Percentiles rank a stretch among this genome's conserved stretches.
These are phyloP conservation scores for Suillus bovinus DNA, from an alignment of 768 basidiomycete genomes.

Conservation along the genomic window DNA sequence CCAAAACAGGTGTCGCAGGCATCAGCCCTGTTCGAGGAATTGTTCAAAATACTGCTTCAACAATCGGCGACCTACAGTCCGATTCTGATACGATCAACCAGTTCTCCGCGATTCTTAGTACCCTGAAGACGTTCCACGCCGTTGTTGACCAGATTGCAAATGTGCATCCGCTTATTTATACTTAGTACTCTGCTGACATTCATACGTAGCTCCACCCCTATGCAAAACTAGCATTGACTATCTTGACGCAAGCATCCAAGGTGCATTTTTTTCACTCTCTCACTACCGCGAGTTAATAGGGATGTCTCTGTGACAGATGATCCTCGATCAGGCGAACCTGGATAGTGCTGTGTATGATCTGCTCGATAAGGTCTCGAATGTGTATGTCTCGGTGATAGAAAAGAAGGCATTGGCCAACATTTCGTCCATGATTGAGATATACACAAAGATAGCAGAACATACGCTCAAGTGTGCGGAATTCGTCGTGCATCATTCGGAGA, in stretches of 20 bases:
- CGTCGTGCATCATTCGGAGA: slow-evolving; percentile 26
- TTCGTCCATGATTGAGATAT: neutral
- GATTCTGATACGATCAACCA: neutral
- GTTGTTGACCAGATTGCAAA: neutral
- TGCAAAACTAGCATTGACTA: neutral
- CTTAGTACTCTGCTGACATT: neutral
- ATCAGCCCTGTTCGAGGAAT: neutral
- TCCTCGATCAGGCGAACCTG: neutral
- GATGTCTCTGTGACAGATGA: no score
- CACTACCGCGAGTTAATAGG: no score
- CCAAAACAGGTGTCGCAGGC: neutral
- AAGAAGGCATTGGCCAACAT: neutral
- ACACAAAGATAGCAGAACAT: slow-evolving; percentile 11
- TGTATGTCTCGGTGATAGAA: slow-evolving; percentile 1
- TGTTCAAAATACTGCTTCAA: neutral
- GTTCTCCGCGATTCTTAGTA: neutral
- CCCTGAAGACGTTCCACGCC: neutral
- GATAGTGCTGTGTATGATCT: neutral
- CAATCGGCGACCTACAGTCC: neutral
- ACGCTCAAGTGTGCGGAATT: slow-evolving; percentile 28
- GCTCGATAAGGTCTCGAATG: neutral
- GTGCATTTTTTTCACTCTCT: no score
- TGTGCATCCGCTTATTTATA: neutral
- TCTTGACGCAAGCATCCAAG: neutral
- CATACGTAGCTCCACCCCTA: neutral